Conservation (phyloP, 768 basidiomycete genomes). For the Tulasnella sp. region DNA sequence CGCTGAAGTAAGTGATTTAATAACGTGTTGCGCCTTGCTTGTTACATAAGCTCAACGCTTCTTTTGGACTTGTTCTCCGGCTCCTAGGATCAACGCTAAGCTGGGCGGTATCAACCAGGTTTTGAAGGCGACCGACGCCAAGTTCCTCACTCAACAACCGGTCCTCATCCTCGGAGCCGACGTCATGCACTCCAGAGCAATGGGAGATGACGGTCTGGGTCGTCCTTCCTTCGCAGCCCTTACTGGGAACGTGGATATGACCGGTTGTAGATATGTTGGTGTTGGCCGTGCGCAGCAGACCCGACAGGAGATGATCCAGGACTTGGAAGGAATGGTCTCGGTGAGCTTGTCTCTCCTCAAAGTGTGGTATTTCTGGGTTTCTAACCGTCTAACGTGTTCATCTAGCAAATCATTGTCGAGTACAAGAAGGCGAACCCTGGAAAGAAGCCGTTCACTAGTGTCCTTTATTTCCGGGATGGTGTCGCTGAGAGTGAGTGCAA, state of each 20-base stretch:
- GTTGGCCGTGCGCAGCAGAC: slow-evolving; percentile 70
- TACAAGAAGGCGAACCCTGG: slow-evolving; percentile 29
- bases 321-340: slow-evolving; percentile 19
- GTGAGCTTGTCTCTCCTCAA: neutral
- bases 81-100: slow-evolving; percentile 68
- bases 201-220: slow-evolving; percentile 64
- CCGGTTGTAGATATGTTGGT: slow-evolving; percentile 68
- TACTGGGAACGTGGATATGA: slow-evolving; percentile 77
- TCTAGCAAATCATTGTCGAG: slow-evolving; percentile 27
- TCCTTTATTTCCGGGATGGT: slow-evolving; percentile 36
- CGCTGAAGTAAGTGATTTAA: slow-evolving; percentile 61
- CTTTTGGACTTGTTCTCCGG: slow-evolving; percentile 12
- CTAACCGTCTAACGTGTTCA: too few species aligned
- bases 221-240: slow-evolving; percentile 77
- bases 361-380: too few species aligned
- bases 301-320: slow-evolving; percentile 69
- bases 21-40: neutral
- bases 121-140: slow-evolving; percentile 68
- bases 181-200: slow-evolving; percentile 53
- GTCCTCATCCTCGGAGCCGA: slow-evolving; percentile 72
- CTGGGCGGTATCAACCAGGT: slow-evolving; percentile 81
- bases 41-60: neutral
- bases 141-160: slow-evolving; percentile 62
- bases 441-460: slow-evolving; percentile 7
- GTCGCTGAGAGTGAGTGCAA: slow-evolving; percentile 35